Evolutionary conservation across 2,329 filamentous ascomycete species (phyloP), one percentile per base, ranked within the genome.

Genomic region (Fusarium sp.): DNA sequence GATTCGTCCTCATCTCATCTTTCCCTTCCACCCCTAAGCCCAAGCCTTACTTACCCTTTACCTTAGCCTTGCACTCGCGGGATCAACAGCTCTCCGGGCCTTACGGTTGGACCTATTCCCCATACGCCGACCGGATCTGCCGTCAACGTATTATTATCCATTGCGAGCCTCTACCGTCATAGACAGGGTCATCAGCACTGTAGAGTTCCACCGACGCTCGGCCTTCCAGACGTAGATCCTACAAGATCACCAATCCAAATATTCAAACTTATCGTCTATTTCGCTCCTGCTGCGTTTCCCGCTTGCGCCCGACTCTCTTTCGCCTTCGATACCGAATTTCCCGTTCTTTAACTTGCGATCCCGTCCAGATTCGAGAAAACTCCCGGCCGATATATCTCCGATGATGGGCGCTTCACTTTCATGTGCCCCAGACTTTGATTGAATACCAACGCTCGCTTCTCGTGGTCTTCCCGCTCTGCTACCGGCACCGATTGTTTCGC

Each of bases 351-450:
- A 37, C 25, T 45, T 55, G 48, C 45, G 49, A 44, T 34, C 34
- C 18, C 45, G 16, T 68, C 58, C n/a, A 55, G 53, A 50, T 21
- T 48, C 59, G 50, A 58, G 28, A 60, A 37, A 37, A n/a, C 60
- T 46, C 51, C 54, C 70, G 42, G 42, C 68, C 71, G 69, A 63
- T 59, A 62, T 58, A 67, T 63, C 59, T 72, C 69, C 71, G 70
- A 80, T 74, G 69, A 80, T 80, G 78, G 73, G 75, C 74, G 65
- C 75, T 75, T 72, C 65, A 71, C 51, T 66, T 71, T 69, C 71
- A 69, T 67, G 61, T 71, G 71, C 70, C 62, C 69, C 57, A 73
- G 68, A 71, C 56, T 58, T 69, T 70, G 70, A 77, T 62, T 71
- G 70, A 72, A 71, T 73, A 70, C 73, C 63, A 70, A 71, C 75